Percentiles rank a stretch among this genome's conserved stretches.
Evolutionary conservation across 306 rosid species (phyloP).

Genomic region (Citrullus colocynthis): DNA sequence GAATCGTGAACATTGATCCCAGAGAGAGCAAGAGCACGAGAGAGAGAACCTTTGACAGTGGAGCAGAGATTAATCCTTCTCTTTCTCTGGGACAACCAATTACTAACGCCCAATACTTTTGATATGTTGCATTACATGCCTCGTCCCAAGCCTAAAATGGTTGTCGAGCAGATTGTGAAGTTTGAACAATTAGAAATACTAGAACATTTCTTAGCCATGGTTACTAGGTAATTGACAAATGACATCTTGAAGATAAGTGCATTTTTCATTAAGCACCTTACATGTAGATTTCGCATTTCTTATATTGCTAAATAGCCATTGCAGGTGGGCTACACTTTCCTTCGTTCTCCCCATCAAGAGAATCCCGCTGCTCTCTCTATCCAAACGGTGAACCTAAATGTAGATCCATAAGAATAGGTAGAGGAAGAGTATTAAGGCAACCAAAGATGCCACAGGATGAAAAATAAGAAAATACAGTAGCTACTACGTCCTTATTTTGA

Average conservation of each 20-base stretch:
- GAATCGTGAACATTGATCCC: background rate
- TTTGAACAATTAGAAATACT: background rate
- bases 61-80: constrained; percentile 72
- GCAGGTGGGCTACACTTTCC: constrained; percentile 59
- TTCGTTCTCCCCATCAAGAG: constrained; percentile 72
- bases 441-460: background rate
- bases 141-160: constrained; percentile 59
- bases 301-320: constrained; percentile 42
- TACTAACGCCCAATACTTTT: constrained; percentile 84
- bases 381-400: constrained; percentile 86
- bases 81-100: constrained; percentile 78
- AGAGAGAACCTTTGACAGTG: constrained; percentile 70
- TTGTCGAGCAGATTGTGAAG: background rate
- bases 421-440: background rate
- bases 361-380: constrained; percentile 82
- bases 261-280: constrained; percentile 33
- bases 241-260: background rate
- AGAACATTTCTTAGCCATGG: background rate
- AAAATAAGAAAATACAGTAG: background rate
- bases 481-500: background rate
- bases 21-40: constrained; percentile 4
- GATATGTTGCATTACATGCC: constrained; percentile 65
- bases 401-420: background rate
- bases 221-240: background rate
- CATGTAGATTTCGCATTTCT: constrained; percentile 39